These are phyloP conservation scores for Agaricus sinodeliciosus DNA, from an alignment of 768 basidiomycete genomes.

Conservation along the genomic window DNA sequence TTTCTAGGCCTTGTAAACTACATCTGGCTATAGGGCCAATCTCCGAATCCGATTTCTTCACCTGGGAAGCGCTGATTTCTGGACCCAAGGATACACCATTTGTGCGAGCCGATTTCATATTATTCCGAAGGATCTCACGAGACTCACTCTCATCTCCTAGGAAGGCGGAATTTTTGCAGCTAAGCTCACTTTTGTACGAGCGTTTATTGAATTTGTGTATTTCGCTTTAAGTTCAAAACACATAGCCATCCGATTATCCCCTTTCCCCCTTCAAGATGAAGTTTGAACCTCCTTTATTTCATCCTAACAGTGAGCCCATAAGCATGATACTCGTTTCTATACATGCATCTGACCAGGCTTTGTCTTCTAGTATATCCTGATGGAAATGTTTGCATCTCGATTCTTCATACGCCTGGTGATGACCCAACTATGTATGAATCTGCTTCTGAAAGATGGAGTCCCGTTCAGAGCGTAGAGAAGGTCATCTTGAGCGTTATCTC, in stretches of 20 bases:
- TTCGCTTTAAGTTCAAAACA: not conserved
- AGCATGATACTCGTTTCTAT: not conserved
- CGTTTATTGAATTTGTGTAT: not conserved
- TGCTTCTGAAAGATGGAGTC: slow-evolving; percentile 95
- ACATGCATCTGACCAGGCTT: not conserved
- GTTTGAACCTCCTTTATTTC: slow-evolving; percentile 95
- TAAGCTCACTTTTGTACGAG: slow-evolving; percentile 85
- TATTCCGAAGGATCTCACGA: not conserved
- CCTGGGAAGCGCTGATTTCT: slow-evolving; percentile 92
- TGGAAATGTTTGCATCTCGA: slow-evolving; percentile 97
- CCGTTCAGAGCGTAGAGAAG: slow-evolving; percentile 98
- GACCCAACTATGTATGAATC: slow-evolving; percentile 92
- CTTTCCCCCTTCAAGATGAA: slow-evolving; percentile 99
- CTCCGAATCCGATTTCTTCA: slow-evolving; percentile 90
- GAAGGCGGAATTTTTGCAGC: slow-evolving; percentile 95
- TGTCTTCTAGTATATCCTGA: slow-evolving; percentile 76
- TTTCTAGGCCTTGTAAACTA: slow-evolving; percentile 2
- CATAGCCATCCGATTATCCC: slow-evolving; percentile 87
- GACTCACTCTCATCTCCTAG: slow-evolving; percentile 28
- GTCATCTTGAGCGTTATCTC: slow-evolving; percentile 94
- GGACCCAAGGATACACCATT: slow-evolving; percentile 95
- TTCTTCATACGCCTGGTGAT: slow-evolving; percentile 90
- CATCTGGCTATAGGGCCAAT: slow-evolving; percentile 57
- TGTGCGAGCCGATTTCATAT: slow-evolving; percentile 37
- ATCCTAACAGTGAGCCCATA: slow-evolving; percentile 81